Percentiles rank a stretch among this genome's conserved stretches.
phyloP scores from a whole-genome alignment of 129 eudicot species.

The Chrysanthemum makinoi region DNA sequence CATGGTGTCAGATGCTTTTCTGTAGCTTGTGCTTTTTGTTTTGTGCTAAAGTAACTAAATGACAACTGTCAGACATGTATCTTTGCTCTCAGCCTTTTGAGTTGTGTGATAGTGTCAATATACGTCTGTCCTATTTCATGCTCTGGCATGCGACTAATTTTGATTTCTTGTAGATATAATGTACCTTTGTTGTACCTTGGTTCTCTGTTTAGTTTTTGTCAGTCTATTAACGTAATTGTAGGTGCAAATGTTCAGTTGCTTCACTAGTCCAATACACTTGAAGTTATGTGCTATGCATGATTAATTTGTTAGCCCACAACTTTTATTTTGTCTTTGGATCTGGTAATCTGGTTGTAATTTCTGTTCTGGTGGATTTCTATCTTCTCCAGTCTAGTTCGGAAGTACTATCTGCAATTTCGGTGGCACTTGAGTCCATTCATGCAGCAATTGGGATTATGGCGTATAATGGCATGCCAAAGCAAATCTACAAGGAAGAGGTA shows the following conservation, averaged over 20 bases:
- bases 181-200: not conserved
- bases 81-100: not conserved
- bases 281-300: slow-evolving; percentile 6
- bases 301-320: not conserved
- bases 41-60: not conserved
- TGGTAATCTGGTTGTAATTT: slow-evolving; percentile 11
- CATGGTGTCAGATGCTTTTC: too few relatives aligned
- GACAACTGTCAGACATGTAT: not conserved
- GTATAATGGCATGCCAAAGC: slow-evolving; percentile 80
- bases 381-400: slow-evolving; percentile 68
- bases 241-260: not conserved
- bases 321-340: not conserved
- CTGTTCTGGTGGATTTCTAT: slow-evolving; percentile 16
- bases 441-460: slow-evolving; percentile 91
- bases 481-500: slow-evolving; percentile 94
- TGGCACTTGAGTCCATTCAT: slow-evolving; percentile 87
- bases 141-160: not conserved
- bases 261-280: slow-evolving; percentile 1
- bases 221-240: not conserved
- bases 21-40: too few relatives aligned
- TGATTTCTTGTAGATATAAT: not conserved
- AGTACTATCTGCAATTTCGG: slow-evolving; percentile 53
- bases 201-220: not conserved
- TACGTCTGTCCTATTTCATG: too few relatives aligned
- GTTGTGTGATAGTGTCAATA: not conserved